A percentile compares a stretch with the other conserved stretches of the same genome.
These are phyloP conservation scores for Penicillium herquei DNA, from an alignment of 495 filamentous ascomycete genomes.

Conservation along the genomic window DNA sequence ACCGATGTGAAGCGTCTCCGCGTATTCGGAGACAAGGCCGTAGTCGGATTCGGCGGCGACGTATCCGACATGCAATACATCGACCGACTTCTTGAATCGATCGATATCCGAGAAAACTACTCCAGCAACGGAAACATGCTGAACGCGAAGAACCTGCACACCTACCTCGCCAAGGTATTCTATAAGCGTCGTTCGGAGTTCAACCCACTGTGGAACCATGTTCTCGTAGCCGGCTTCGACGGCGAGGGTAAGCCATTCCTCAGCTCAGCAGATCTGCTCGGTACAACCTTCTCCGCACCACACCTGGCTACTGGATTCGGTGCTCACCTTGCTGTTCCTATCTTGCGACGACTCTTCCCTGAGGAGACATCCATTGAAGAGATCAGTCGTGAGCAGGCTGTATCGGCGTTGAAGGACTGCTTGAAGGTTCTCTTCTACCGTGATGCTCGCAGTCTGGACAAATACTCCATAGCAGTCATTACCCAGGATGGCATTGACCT, in stretches of 20 bases:
- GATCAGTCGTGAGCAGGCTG: slow-evolving; percentile 74
- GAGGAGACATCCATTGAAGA: slow-evolving; percentile 72
- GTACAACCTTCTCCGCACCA: slow-evolving; percentile 84
- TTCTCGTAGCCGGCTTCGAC: slow-evolving; percentile 88
- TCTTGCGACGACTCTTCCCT: slow-evolving; percentile 76
- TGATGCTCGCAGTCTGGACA: slow-evolving; percentile 87
- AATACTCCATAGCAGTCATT: slow-evolving; percentile 87
- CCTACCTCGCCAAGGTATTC: slow-evolving; percentile 89
- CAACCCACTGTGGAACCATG: slow-evolving; percentile 95
- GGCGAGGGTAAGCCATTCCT: slow-evolving; percentile 79
- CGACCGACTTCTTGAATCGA: slow-evolving; percentile 79
- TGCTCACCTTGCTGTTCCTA: slow-evolving; percentile 86
- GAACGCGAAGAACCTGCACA: slow-evolving; percentile 91
- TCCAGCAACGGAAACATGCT: slow-evolving; percentile 57
- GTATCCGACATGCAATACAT: slow-evolving; percentile 99
- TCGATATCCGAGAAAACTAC: slow-evolving; percentile 89
- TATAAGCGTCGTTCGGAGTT: slow-evolving; percentile 93
- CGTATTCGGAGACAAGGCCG: slow-evolving; percentile 66
- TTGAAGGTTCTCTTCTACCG: slow-evolving; percentile 99
- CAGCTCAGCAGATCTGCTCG: slow-evolving; percentile 84
- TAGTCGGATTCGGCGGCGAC: slow-evolving; percentile 90
- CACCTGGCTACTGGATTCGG: slow-evolving; percentile 93
- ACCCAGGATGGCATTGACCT: slow-evolving; percentile 79
- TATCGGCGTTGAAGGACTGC: slow-evolving; percentile 78
- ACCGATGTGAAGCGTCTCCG: slow-evolving; percentile 89